Evolutionary conservation across 31 red algal species (phyloP).

Genomic region (Endocladia muricata): DNA sequence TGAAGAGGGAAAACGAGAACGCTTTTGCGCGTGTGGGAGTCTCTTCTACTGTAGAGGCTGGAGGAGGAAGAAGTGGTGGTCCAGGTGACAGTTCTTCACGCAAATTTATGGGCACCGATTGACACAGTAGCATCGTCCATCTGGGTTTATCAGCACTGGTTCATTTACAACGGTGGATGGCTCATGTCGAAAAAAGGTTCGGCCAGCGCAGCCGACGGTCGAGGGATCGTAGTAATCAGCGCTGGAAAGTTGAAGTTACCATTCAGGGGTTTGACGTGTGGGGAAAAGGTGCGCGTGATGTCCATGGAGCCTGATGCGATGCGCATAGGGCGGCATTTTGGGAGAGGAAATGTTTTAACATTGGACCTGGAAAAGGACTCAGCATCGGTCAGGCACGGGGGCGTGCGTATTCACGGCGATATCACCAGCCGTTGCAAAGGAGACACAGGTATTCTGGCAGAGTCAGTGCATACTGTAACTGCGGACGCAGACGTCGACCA

Average conservation of each 20-base stretch:
- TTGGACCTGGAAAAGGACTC: background rate
- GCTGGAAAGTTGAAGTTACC: background rate
- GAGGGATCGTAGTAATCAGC: background rate
- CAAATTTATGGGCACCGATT: background rate
- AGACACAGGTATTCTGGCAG: background rate
- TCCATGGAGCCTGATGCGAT: background rate
- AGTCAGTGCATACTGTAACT: background rate
- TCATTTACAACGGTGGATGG: background rate
- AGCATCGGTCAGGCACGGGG: background rate
- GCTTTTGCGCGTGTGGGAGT: background rate
- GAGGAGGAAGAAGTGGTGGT: background rate
- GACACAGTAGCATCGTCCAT: background rate
- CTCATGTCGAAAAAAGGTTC: background rate
- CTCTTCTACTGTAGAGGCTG: background rate
- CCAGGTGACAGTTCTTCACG: background rate
- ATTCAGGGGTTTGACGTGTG: background rate
- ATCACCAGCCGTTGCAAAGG: background rate
- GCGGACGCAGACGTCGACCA: background rate
- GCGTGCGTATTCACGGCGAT: background rate
- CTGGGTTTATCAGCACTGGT: background rate
- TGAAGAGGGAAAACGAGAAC: background rate
- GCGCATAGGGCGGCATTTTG: background rate
- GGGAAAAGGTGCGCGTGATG: background rate
- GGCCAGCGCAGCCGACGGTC: background rate
- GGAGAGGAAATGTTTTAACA: background rate